Base-by-base conservation (phyloP, 768 basidiomycete genomes). In the Scleroderma bovista region DNA sequence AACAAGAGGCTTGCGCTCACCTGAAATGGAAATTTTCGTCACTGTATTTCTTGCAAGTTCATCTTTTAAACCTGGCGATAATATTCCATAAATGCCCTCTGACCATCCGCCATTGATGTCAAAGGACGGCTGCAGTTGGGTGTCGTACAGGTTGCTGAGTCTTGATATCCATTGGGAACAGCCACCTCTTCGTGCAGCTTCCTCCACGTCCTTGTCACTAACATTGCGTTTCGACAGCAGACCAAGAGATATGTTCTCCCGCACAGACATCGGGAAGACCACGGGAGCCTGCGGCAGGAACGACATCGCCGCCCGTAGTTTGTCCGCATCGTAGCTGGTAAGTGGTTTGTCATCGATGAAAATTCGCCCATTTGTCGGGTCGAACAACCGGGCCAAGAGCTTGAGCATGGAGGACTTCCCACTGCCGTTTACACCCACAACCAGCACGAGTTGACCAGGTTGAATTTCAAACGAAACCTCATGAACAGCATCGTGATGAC, bases 261-360 rank as follows among this genome's bases (percentile, higher is more conserved):
- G 55, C 2, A 81, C 59, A 0, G 73, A 71, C 1, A 79, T 55
- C 0, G 80, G 81, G 49, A 72, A 81, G 9, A 81, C 53, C 2
- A 63, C 54, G 24, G 75, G 75, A 7, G 75, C 74, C 51, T 81
- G 81, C 0, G 75, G 72, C 16, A 82, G 71, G 22, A 76, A 68
- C 0, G 74, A 69, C 26, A 74, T 76, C 1, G 77, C 66, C 0
- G 59, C 60, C 16, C 76, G 76, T 3, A 83, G 60, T 31, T 75
- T 70, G 6, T 60, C 55, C 0, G 68, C 50, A 10, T 65, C 60
- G 34, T 78, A 81, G 0, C 61, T 53, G 2, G 60, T 50, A 11
- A 75, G 70, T 0, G 72, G 67, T 3, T 60, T 33, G 7, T 69
- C 73, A 46, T 82, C 75, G 31, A 81, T 64, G 15, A 73, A 57